Base-by-base conservation (phyloP, 2,329 filamentous ascomycete genomes). In the Lecanicillium sp. region DNA sequence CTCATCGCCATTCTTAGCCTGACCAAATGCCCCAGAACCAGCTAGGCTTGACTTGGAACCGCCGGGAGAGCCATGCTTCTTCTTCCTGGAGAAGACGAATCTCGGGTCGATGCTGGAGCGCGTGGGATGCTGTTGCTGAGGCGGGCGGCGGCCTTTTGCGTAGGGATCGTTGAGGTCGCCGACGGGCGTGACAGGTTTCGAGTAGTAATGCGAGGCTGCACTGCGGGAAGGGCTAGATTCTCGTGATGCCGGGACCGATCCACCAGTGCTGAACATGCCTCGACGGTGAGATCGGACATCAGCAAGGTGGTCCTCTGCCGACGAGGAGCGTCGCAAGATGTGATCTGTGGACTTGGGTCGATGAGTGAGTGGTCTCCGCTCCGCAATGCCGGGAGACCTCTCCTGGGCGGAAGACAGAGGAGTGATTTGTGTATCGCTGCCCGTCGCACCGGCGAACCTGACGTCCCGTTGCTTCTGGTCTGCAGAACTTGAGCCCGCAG, bases 141-240 rank as follows among this genome's bases (percentile, higher is more conserved):
- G 80, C 3, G 79, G 76, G 37, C 88, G 80, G 51, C 83, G 88
- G 49, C 77, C 80, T 45, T 86, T 84, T n/a, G 86, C 80, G 53
- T 94, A 94, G 1, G 88, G 87, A 50, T 95, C 87, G 54, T 94
- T 84, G 36, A 68, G 71, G 43, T 94, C 87, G 18, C 84, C 86
- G 14, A 78, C 73, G 4, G 87, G 87, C 3, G 85, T 89, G 46
- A 85, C 83, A 1, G 86, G 82, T 43, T 85, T 78, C 18, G 81
- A 79, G 49, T 83, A 85, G 47, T 69, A 75, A 44, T 76, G 68
- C 25, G 76, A 74, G 6, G 80, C 77, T 15, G 75, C 50, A 61
- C 73, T 53, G 64, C 79, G 71, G 9, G 77, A 80, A 4, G 89
- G 77, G 47, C 78, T 82, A 1, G 68, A 68, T 49, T 82, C 78